Percentiles rank a stretch among this genome's conserved stretches.
phyloP scores from a whole-genome alignment of 2,329 filamentous ascomycete genomes.

The Colletotrichum sp. region DNA sequence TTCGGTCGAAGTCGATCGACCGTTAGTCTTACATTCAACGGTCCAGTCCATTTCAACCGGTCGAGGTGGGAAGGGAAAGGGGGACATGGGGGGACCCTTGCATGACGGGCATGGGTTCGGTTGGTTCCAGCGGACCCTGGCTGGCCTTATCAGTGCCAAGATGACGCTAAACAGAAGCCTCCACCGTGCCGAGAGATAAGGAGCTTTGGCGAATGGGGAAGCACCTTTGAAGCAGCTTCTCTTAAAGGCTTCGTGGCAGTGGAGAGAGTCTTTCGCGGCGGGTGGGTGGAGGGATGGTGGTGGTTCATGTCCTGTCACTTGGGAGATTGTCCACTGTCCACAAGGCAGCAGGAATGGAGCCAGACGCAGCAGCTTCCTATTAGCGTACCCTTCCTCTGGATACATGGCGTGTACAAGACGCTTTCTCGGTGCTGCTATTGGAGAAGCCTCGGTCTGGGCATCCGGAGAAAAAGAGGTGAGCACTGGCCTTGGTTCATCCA shows the following conservation, averaged over 20 bases:
- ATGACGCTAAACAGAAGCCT: neutral
- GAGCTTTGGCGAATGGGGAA: neutral
- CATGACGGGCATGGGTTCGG: neutral
- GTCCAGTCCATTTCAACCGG: neutral
- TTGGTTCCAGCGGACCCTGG: neutral
- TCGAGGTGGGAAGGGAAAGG: neutral
- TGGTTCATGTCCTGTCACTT: neutral
- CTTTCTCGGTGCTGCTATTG: neutral
- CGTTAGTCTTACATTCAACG: neutral
- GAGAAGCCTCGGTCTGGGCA: neutral
- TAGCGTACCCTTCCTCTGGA: constrained; percentile 8
- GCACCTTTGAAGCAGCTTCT: neutral
- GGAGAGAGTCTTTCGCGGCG: neutral
- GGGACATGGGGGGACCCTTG: constrained; percentile 1
- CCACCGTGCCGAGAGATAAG: constrained; percentile 22
- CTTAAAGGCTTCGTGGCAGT: neutral
- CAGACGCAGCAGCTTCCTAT: neutral
- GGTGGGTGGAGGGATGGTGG: neutral
- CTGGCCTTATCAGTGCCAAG: constrained; percentile 22
- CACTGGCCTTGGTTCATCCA: neutral
- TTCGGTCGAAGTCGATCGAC: neutral
- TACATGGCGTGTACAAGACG: neutral
- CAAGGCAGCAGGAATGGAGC: neutral
- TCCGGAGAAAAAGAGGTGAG: neutral
- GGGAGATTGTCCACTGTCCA: neutral